phyloP scores from a whole-genome alignment of 2,329 filamentous ascomycete species.

The Botrytis squamosa region DNA sequence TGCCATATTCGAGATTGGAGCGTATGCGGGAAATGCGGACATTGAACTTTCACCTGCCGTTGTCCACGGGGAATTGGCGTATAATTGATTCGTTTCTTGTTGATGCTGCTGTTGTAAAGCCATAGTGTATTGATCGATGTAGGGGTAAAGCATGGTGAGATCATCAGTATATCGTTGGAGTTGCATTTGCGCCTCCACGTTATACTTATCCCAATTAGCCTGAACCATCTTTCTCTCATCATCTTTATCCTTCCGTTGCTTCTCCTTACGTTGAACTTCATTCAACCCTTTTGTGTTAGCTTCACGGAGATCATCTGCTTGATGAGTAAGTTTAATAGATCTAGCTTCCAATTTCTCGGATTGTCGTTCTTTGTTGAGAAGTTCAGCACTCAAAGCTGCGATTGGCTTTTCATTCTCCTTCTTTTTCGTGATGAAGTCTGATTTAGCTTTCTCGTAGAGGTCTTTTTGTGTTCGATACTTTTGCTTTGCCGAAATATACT shows the following conservation, averaged over 20 bases:
- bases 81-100: conserved; percentile 3
- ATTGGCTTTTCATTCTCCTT: conserved; percentile 60
- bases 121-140: conserved; percentile 1
- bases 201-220: conserved; percentile 28
- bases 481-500: conserved; percentile 53
- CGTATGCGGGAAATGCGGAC: conserved; percentile 15
- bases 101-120: conserved; percentile 1
- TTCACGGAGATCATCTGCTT: conserved; percentile 67
- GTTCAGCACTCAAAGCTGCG: conserved; percentile 62
- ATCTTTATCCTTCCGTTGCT: conserved; percentile 34
- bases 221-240: conserved; percentile 34
- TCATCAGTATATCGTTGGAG: conserved; percentile 9
- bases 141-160: background rate
- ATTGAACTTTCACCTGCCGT: conserved; percentile 10
- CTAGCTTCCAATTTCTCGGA: conserved; percentile 70
- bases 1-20: conserved; percentile 9
- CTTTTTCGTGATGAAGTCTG: conserved; percentile 62
- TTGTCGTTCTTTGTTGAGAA: conserved; percentile 59
- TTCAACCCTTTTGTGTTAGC: conserved; percentile 58
- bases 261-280: conserved; percentile 39
- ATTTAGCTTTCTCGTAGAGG: conserved; percentile 44
- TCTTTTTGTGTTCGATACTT: conserved; percentile 51
- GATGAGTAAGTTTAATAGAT: conserved; percentile 69
- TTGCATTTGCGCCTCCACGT: conserved; percentile 23
- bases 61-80: conserved; percentile 8